Base-by-base conservation (phyloP, 2,329 filamentous ascomycete genomes). In the Thermoascus crustaceus region DNA sequence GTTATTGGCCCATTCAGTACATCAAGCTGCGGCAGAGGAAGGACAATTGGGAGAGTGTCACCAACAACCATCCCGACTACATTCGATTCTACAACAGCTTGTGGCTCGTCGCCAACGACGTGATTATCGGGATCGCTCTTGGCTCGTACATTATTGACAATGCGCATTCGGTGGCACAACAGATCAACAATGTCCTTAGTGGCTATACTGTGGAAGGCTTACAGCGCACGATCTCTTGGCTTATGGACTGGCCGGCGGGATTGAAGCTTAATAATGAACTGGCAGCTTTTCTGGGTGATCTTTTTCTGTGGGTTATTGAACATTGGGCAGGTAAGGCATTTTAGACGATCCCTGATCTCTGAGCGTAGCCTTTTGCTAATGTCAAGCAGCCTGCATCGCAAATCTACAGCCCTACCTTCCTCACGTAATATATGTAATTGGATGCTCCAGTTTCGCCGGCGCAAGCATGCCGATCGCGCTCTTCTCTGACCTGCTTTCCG, bases 31-130 rank as follows among this genome's bases (percentile, higher is more conserved):
- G 88, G n/a, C 80, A 85, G 53, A 75, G 88, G 24, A 93, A 94
- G 55, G 79, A 81, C 43, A 86, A 94, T 49, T 96, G 91, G 89
- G 85, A 87, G 39, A 96, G 89, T 57, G 83, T 96, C 37, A 95
- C 88, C 0, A 91, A 82, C 31, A 94, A 82, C 50, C 89, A 98
- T 59, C 86, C 89, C 1, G 91, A 98, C 59, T 98, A 98, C 58
- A 98, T 98, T 47, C 82, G 91, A 10, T 98, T 98, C 63, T 98
- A 96, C 66, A 98, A 98, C 60, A 95, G 87, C 53, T 69, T 98
- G 4, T 98, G 91, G 91, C 82, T 98, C 6, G 91, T 98, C 14
- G 88, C 88, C 19, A 98, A 98, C 64, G 91, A 98, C 64, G 83
- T 98, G 30, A 98, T 98, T 45, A 96, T 98, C 40, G 93, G 91